Evolutionary conservation across 495 filamentous ascomycete species (phyloP), one percentile per base, ranked within the genome.

Genomic region (Tuber melanosporum): DNA sequence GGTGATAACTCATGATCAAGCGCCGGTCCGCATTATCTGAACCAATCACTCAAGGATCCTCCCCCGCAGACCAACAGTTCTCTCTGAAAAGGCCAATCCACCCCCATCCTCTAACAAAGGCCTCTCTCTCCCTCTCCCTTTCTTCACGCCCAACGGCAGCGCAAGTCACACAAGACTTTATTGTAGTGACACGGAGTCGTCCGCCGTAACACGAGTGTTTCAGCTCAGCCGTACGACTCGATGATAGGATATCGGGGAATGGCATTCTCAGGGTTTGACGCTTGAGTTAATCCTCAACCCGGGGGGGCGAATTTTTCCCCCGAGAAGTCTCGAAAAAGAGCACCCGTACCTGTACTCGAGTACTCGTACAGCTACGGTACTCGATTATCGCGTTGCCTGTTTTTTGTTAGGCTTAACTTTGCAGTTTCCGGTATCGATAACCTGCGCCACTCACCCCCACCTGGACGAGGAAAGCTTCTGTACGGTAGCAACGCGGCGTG

Each of bases 191-290:
- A 66, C 57, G 57, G 57, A 12, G 57, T 66, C n/a, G 57, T 32
- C 32, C 32, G 57, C 2, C 8, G 57, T 66, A 32, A 66, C 57
- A 66, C 57, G 4, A 15, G 7, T 32, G 57, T 66, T 66, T 66
- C 57, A 66, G n/a, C n/a, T 32, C 57, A 66, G n/a, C 57, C 26
- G 57, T 66, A 66, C 57, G 57, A 66, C 57, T 32, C 57, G n/a
- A 66, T 17, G 57, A 66, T 66, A 66, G 57, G 57, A 17, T 66
- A 32, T 66, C 57, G n/a, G 10, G n/a, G 57, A 66, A 26, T 32
- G 10, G 39, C 3, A 66, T 3, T 66, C 57, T 66, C 6, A 66
- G 32, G 32, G n/a, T 66, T 26, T 32, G 57, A 66, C 32, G 57
- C 26, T 41, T 41, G 4, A 41, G 39, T 66, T 32, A 66, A 66